Conservation (phyloP, 176 grass and related monocot genomes). For the Phoenix dactylifera region DNA sequence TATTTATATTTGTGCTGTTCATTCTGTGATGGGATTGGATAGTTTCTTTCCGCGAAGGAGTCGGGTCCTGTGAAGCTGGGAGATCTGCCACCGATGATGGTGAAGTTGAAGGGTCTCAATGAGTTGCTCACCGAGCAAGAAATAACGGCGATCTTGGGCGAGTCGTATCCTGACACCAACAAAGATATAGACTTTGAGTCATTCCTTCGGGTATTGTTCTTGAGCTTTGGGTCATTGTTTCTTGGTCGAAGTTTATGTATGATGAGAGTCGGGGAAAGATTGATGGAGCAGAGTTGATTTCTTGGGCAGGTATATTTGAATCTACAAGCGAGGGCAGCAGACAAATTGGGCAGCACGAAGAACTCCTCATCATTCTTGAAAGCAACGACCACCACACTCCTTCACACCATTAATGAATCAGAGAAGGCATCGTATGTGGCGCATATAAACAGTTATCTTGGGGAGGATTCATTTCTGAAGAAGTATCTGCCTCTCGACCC, state of each 20-base stretch:
- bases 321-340: slow-evolving; percentile 46
- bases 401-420: slow-evolving; percentile 88
- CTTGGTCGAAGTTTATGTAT: too few relatives aligned
- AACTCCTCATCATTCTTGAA: slow-evolving; percentile 78
- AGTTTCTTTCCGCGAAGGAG: slow-evolving; percentile 63
- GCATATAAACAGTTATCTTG: slow-evolving; percentile 85
- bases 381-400: slow-evolving; percentile 63
- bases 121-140: slow-evolving; percentile 59
- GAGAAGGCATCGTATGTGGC: slow-evolving; percentile 93
- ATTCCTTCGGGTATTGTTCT: slow-evolving; percentile 52
- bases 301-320: slow-evolving; percentile 67
- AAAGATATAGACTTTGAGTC: slow-evolving; percentile 87
- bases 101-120: slow-evolving; percentile 68
- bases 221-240: too few relatives aligned
- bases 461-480: slow-evolving; percentile 79
- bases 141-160: slow-evolving; percentile 45
- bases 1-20: background rate
- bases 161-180: slow-evolving; percentile 47
- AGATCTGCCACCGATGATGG: slow-evolving; percentile 73
- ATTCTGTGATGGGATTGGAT: slow-evolving; percentile 10
- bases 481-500: slow-evolving; percentile 88
- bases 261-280: too few relatives aligned
- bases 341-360: slow-evolving; percentile 49
- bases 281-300: background rate
- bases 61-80: slow-evolving; percentile 59